These are phyloP conservation scores for Colletotrichum karsti DNA, from an alignment of 2,329 filamentous ascomycete species.

Conservation along the genomic window DNA sequence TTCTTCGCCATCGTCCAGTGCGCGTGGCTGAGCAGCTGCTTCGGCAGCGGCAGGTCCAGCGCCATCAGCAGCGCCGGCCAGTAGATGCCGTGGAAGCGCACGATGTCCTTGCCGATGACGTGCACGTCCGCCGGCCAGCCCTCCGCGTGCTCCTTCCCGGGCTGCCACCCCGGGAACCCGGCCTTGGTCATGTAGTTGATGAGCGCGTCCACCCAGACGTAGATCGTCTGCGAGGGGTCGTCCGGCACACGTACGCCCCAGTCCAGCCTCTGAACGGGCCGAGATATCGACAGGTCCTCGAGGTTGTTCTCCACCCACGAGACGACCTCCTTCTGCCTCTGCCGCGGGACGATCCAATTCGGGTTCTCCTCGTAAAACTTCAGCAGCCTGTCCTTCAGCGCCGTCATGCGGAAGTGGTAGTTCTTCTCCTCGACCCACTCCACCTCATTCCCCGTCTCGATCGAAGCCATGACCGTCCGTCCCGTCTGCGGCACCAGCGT, in stretches of 20 bases:
- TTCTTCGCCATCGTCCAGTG: constrained; percentile 93
- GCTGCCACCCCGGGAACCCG: constrained; percentile 81
- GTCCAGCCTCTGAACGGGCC: constrained; percentile 77
- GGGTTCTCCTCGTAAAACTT: constrained; percentile 83
- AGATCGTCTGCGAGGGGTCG: constrained; percentile 88
- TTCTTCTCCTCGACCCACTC: constrained; percentile 95
- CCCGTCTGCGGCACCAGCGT: constrained; percentile 83
- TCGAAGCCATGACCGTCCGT: constrained; percentile 81
- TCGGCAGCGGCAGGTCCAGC: constrained; percentile 79
- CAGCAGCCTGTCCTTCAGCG: constrained; percentile 80
- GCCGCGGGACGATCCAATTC: constrained; percentile 76
- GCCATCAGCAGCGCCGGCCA: constrained; percentile 98
- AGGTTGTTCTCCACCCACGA: constrained; percentile 80
- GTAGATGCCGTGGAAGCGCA: constrained; percentile 96
- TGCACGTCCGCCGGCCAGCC: constrained; percentile 94
- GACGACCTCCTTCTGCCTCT: constrained; percentile 81
- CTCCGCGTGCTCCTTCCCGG: constrained; percentile 66
- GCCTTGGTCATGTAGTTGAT: constrained; percentile 92
- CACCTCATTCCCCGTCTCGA: constrained; percentile 90
- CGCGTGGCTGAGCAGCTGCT: constrained; percentile 84
- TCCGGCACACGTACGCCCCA: constrained; percentile 94
- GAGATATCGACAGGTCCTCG: constrained; percentile 88
- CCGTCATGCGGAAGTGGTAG: constrained; percentile 92
- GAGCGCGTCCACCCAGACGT: constrained; percentile 97
- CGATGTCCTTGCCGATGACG: constrained; percentile 94